These are phyloP conservation scores for Papiliotrema terrestris DNA, from an alignment of 1,284 basidiomycete species.

Conservation along the genomic window DNA sequence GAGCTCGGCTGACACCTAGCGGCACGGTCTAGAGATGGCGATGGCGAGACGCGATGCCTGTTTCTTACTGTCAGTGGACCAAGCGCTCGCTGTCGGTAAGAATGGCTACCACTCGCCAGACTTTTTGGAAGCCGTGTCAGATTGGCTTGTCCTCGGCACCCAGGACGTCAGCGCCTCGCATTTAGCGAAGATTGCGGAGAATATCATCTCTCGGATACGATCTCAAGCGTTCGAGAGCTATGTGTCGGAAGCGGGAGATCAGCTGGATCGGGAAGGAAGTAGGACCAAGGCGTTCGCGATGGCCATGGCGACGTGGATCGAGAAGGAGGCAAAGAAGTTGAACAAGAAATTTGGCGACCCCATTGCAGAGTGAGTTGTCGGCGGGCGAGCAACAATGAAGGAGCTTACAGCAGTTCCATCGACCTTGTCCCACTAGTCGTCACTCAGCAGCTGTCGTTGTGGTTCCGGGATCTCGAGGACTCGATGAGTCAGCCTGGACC, in stretches of 20 bases:
- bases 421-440: conserved; percentile 75
- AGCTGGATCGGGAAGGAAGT: conserved; percentile 28
- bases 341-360: conserved; percentile 77
- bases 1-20: conserved; percentile 15
- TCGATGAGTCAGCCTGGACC: conserved; percentile 43
- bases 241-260: conserved; percentile 60
- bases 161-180: conserved; percentile 51
- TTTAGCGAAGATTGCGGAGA: conserved; percentile 55
- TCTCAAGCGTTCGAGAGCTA: conserved; percentile 67
- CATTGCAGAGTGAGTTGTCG: conserved; percentile 63
- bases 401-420: conserved; percentile 55
- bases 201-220: conserved; percentile 64
- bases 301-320: conserved; percentile 80
- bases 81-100: conserved; percentile 12
- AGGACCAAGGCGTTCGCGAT: conserved; percentile 49
- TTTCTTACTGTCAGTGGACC: conserved; percentile 27
- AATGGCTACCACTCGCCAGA: conserved; percentile 54
- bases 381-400: background rate
- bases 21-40: conserved; percentile 18
- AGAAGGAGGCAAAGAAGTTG: conserved; percentile 74
- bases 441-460: conserved; percentile 68
- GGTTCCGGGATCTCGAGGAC: conserved; percentile 69
- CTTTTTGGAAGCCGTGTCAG: conserved; percentile 67
- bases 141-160: conserved; percentile 63
- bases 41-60: conserved; percentile 25